These are phyloP conservation scores for Beta corolliflora DNA, from an alignment of 179 eudicot genomes.

Conservation along the genomic window DNA sequence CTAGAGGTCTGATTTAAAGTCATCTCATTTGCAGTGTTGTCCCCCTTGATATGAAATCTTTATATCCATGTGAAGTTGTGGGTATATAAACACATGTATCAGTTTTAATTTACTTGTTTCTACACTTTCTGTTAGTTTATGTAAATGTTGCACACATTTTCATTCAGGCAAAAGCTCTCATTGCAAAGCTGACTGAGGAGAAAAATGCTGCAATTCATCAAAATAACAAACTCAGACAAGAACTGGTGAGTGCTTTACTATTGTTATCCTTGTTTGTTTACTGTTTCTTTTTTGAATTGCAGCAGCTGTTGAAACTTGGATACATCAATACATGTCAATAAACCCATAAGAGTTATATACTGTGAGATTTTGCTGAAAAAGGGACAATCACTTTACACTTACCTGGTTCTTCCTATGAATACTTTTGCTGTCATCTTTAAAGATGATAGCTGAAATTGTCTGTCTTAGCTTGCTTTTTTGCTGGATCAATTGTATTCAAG, in stretches of 20 bases:
- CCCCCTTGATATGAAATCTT: constrained; percentile 11
- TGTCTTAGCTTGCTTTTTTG: neutral
- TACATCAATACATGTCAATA: neutral
- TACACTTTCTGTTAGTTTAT: neutral
- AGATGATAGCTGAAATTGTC: neutral
- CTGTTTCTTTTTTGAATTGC: neutral
- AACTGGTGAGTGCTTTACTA: constrained; percentile 50
- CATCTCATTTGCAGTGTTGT: neutral
- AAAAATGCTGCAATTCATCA: constrained; percentile 58
- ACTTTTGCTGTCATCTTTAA: neutral
- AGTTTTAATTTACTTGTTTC: neutral
- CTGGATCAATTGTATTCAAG: neutral
- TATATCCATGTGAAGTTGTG: neutral
- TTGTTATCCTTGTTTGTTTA: neutral
- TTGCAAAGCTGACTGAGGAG: constrained; percentile 65
- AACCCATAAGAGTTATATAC: neutral
- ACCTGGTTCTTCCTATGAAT: neutral
- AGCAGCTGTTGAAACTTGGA: neutral
- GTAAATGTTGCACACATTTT: constrained; percentile 1
- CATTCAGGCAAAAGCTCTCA: constrained; percentile 52
- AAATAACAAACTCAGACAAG: constrained; percentile 60
- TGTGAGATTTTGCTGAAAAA: neutral
- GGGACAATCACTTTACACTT: too few relatives aligned
- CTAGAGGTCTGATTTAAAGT: neutral
- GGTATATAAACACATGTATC: neutral